These are phyloP conservation scores for Agrocybe chaxingu DNA, from an alignment of 768 basidiomycete genomes.

Conservation along the genomic window DNA sequence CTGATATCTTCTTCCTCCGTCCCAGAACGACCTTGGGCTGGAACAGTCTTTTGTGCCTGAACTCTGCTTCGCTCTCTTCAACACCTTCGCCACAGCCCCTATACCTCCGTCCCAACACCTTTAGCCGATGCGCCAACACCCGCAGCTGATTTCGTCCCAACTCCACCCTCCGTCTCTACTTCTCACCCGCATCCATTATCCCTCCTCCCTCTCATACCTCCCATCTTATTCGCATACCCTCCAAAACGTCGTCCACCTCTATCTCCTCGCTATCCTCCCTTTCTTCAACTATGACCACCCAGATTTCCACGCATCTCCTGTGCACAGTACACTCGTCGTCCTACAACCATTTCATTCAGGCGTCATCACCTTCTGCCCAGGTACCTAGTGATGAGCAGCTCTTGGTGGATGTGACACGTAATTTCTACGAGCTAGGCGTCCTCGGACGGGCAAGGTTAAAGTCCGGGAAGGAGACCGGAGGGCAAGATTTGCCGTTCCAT, in stretches of 20 bases:
- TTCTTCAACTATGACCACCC: slow-evolving; percentile 41
- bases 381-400: slow-evolving; percentile 26
- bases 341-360: slow-evolving; percentile 27
- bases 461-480: slow-evolving; percentile 28
- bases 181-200: slow-evolving; percentile 52
- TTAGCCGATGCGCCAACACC: not conserved
- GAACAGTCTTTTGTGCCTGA: slow-evolving; percentile 32
- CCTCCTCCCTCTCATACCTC: slow-evolving; percentile 22
- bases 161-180: slow-evolving; percentile 16
- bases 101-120: slow-evolving; percentile 3
- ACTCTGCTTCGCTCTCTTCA: slow-evolving; percentile 17
- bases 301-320: slow-evolving; percentile 51
- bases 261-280: not conserved
- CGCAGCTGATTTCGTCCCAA: slow-evolving; percentile 16
- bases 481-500: slow-evolving; percentile 67
- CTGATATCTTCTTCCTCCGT: slow-evolving; percentile 33
- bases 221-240: no score
- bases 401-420: slow-evolving; percentile 58
- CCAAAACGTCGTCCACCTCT: slow-evolving; percentile 25
- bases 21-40: slow-evolving; percentile 31
- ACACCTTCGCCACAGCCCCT: slow-evolving; percentile 9
- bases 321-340: slow-evolving; percentile 39
- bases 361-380: slow-evolving; percentile 14
- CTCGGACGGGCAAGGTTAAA: slow-evolving; percentile 51
- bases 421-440: slow-evolving; percentile 67